Evolutionary conservation across 2,329 filamentous ascomycete species (phyloP), one percentile per base, ranked within the genome.

Genomic region (Pseudocercospora musae): DNA sequence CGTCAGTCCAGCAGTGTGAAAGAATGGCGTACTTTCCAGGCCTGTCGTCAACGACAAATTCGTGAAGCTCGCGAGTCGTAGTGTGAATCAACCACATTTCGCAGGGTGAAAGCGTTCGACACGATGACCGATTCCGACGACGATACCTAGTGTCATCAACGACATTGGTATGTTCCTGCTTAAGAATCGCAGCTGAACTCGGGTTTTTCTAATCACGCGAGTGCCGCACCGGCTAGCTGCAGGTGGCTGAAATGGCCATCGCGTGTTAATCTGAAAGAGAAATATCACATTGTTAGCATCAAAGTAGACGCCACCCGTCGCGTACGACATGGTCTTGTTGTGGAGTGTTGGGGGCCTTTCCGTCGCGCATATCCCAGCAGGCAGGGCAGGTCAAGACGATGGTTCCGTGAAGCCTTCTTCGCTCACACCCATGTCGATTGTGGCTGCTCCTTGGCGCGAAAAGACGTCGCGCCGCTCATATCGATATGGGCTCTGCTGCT

Each of bases 11-110:
- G 42, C 46, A 29, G 21, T 66, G 63, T 9, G 62, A 64, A 2
- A 64, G 23, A 23, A 66, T 66, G n/a, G 62, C 62, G n/a, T 66
- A 66, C 44, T 48, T 6, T n/a, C 23, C 18, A 20, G 62, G 63
- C 9, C 58, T 54, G 10, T 53, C 31, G 23, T 53, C 46, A 13
- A 42, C 54, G 9, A 50, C 31, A 53, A 66, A 66, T 10, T 64
- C 62, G 18, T 57, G n/a, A 15, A 64, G 53, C n/a, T 58, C 21
- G n/a, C 58, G 44, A 3, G 58, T 64, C 21, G 29, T 27, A 1
- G 48, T 37, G 55, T 62, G 31, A n/a, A 62, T 31, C 21, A 62
- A 48, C 15, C 60, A 46, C 60, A 62, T 62, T 5, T 11, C 37
- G 37, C 37, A 40, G 5, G 37, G 6, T 40, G 37, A 40, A 40